Base-by-base conservation (phyloP, 169 alveolate species). In the Plasmodium billcollinsi region DNA sequence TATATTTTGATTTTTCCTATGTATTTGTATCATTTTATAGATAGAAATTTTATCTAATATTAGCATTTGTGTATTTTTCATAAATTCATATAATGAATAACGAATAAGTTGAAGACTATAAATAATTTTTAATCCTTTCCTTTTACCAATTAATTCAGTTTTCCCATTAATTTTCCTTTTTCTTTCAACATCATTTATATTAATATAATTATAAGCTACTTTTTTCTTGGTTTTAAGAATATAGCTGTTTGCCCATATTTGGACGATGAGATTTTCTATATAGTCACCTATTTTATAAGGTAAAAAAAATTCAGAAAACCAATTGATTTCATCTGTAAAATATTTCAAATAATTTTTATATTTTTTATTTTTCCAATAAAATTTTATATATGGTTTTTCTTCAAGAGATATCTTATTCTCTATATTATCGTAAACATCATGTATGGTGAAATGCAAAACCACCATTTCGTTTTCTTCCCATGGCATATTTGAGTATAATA, bases 21-120 rank as follows among this genome's bases (percentile, higher is more conserved):
- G 62, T 18, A 76, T 39, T 69, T 76, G 89, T 54, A 76, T 63
- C 89, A 76, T 76, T 76, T 76, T 76, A 47, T 76, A 76, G 52
- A 76, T 65, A 49, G 89, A 76, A 26, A 76, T 76, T 63, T 76
- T 76, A 15, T 67, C 74, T 7, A 76, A 69, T 50, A 76, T 76
- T 8, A 56, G 26, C 49, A 11, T 45, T 47, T 66, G 75, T 12
- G 74, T 58, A 11, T n/a, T 76, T 63, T 76, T 76, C 76, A 76
- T 76, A 26, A 76, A 56, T 26, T n/a, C 66, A 54, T 62, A 76
- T 50, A 76, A 76, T 18, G 76, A 47, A 56, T 76, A 49, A 21
- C 21, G 66, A 8, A 76, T 76, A 29, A 63, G 49, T 63, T 76
- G 76, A 39, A 76, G 70, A n/a, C 72, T 63, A 54, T 76, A 76